A percentile compares a stretch with the other conserved stretches of the same genome.
phyloP scores from a whole-genome alignment of 2,329 filamentous ascomycete species.

The Ophiostoma perfectum region DNA sequence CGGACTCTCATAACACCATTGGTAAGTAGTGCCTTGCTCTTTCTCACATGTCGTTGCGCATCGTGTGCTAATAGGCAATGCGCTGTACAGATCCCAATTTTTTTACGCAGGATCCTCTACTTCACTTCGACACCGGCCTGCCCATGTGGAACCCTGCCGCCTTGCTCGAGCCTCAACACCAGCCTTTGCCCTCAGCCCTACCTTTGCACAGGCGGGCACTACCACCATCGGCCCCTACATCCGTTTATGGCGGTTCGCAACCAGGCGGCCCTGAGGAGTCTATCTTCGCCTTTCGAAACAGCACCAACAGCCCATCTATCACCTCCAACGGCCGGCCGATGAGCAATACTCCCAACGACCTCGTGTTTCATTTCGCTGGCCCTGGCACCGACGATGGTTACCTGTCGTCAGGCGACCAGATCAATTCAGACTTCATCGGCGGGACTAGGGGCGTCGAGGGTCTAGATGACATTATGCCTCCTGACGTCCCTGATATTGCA shows the following conservation, averaged over 20 bases:
- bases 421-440: slow-evolving; percentile 21
- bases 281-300: slow-evolving; percentile 10
- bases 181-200: not conserved
- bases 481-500: not conserved
- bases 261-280: not conserved
- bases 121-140: slow-evolving; percentile 28
- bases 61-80: not conserved
- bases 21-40: not conserved
- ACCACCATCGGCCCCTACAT: slow-evolving; percentile 8
- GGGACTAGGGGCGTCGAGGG: slow-evolving; percentile 17
- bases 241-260: slow-evolving; percentile 10
- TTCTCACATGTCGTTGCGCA: too few species aligned
- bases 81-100: not conserved
- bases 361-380: slow-evolving; percentile 22
- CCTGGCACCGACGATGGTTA: slow-evolving; percentile 28
- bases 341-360: not conserved
- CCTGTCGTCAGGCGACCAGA: slow-evolving; percentile 29
- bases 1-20: not conserved
- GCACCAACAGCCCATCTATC: not conserved
- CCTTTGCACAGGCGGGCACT: slow-evolving; percentile 3
- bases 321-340: not conserved
- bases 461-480: not conserved
- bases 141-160: slow-evolving; percentile 30
- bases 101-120: not conserved
- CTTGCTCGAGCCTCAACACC: slow-evolving; percentile 23